phyloP scores from a whole-genome alignment of 1,139 yeast species.

The Saccharomyces hybrid region DNA sequence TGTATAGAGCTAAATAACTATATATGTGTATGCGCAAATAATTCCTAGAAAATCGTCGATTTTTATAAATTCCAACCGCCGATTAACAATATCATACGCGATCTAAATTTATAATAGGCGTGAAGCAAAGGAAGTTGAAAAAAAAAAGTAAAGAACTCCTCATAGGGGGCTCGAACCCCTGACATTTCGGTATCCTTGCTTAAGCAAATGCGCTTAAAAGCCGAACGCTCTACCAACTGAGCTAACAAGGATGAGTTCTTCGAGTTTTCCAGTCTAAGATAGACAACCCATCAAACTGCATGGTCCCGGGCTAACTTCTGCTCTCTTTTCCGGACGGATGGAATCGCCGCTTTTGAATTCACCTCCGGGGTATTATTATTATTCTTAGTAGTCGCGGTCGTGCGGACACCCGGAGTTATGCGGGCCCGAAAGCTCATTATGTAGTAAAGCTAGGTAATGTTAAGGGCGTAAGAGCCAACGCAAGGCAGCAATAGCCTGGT shows the following conservation, averaged over 20 bases:
- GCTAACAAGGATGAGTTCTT: constrained; percentile 33
- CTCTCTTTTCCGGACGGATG: not conserved
- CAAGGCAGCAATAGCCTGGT: not conserved
- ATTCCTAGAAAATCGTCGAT: not conserved
- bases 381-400: not conserved
- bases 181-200: constrained; percentile 33
- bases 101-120: not conserved
- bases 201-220: constrained; percentile 25
- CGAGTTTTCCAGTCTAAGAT: not conserved
- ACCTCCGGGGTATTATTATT: not conserved
- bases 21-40: not conserved
- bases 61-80: not conserved
- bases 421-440: not conserved
- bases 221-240: constrained; percentile 34
- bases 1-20: not conserved
- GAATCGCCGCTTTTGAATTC: not conserved
- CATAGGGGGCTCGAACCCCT: constrained; percentile 37
- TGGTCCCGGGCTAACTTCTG: not conserved
- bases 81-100: not conserved
- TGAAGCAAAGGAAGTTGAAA: not conserved
- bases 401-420: not conserved
- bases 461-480: not conserved
- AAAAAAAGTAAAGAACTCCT: constrained; percentile 27
- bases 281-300: no score
- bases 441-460: not conserved